Base-by-base conservation (phyloP, 805 yeast species). In the Kodamaea fukazawae region DNA sequence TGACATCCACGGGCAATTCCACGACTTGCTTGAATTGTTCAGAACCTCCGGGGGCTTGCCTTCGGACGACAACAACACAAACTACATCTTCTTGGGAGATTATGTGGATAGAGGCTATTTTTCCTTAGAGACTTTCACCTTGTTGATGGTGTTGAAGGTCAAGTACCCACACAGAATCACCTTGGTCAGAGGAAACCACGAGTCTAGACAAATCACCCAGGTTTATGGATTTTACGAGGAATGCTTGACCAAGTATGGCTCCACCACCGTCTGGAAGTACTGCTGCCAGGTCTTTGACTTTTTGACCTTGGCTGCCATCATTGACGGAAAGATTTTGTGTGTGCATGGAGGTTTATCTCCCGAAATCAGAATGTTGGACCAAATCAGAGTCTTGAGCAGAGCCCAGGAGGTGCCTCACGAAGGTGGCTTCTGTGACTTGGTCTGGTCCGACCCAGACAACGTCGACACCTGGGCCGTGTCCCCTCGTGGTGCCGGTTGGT, bases 381-480 rank as follows among this genome's bases (percentile, higher is more conserved):
- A 91, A 65, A 89, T 91, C 49, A 74, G 98, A 54, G 98, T 91
- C 13, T 71, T 91, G 42, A 84, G 93, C 38, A 76, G 99, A 56
- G 98, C 98, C 3, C 98, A 91, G 64, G 98, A 91, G 65, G 96
- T 91, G 34, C 99, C 99, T 2, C 98, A 93, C 61, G 99, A 91
- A 67, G 99, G 99, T 51, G 98, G 97, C 2, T 91, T 91, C 62
- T 93, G 97, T 58, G 99, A 91, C 63, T 76, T 91, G 54, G 90
- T 91, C 29, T 91, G 99, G 99, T 83, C 95, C 14, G 99, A 91
- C 58, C 99, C 99, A 1, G 98, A 91, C 60, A 90, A 90, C 55
- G 96, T 90, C 32, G 96, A 88, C 53, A 87, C 96, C 9, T 91
- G 99, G 99, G 96, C 96, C 15, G 96, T 93, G 14, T 83, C 95